These are phyloP conservation scores for Capronia epimyces DNA, from an alignment of 2,329 filamentous ascomycete species.

Conservation along the genomic window DNA sequence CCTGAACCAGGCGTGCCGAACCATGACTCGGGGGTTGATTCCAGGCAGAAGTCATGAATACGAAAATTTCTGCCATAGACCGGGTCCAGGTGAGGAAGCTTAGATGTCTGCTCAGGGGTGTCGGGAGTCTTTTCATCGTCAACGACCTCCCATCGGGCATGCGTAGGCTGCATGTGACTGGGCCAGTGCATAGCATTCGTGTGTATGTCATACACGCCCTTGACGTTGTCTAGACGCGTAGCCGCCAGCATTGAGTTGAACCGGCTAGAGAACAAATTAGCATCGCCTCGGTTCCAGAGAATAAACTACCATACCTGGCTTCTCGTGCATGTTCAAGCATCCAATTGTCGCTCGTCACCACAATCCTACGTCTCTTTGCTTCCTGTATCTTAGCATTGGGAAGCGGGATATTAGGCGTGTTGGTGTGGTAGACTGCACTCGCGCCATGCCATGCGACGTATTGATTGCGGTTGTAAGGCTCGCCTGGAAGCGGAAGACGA, in stretches of 20 bases:
- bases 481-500: slow-evolving; percentile 64
- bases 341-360: slow-evolving; percentile 92
- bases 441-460: slow-evolving; percentile 98
- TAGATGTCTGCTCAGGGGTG: slow-evolving; percentile 31
- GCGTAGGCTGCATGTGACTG: slow-evolving; percentile 80
- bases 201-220: slow-evolving; percentile 86
- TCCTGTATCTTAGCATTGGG: slow-evolving; percentile 68
- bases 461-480: slow-evolving; percentile 97
- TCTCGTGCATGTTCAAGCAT: slow-evolving; percentile 90
- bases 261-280: slow-evolving; percentile 50
- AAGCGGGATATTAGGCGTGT: slow-evolving; percentile 67
- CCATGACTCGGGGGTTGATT: slow-evolving; percentile 53
- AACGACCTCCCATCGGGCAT: slow-evolving; percentile 73
- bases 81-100: slow-evolving; percentile 52
- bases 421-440: slow-evolving; percentile 89
- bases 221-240: slow-evolving; percentile 62
- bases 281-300: background rate
- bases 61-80: slow-evolving; percentile 58
- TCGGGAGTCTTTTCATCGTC: slow-evolving; percentile 26
- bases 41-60: slow-evolving; percentile 57
- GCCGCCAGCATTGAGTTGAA: slow-evolving; percentile 74
- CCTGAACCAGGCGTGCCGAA: slow-evolving; percentile 53
- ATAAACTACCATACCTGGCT: slow-evolving; percentile 60
- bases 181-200: slow-evolving; percentile 90
- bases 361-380: slow-evolving; percentile 75